Base-by-base conservation (phyloP, 208 protist genomes). In the Tritrichomonas musculus region DNA sequence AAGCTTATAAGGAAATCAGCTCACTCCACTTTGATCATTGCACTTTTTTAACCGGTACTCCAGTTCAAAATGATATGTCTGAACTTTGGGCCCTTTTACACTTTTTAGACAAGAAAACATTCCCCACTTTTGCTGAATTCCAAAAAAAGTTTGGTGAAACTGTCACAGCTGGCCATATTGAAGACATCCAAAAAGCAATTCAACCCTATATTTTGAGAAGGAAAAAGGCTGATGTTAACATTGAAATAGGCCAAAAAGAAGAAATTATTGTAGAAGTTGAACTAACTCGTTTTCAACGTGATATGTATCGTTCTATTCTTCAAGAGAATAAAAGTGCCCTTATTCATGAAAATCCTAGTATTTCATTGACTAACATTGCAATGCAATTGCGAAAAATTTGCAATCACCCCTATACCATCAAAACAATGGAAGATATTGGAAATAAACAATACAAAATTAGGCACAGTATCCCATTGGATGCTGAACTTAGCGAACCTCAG, bases 381-480 rank as follows among this genome's bases (percentile, higher is more conserved):
- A 95, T 95, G 93, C 94, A 96, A 93, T 93, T 96, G 53, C 39
- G 95, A 41, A 96, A 96, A 95, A 96, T 97, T 49, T 97, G 97
- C 92, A 98, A 98, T 94, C 98, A 99, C 94, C 98, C 98, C 0
- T 98, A 98, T 94, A 95, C 98, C 84, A 97, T 99, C 95, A 96
- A 98, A 72, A 97, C 97, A 57, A 97, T 95, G 20, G 97, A 99
- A 94, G 94, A 95, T n/a, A 33, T 13, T 27, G 49, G 39, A 20
- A 33, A 72, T 33, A 80, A 77, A 9, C 92, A 73, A 77, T 55
- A 49, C 72, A 84, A 25, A 97, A 98, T 93, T 93, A 99, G 0
- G 97, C 98, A 93, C 94, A 98, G 13, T 72, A 99, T 11, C 95
- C 95, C 41, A 96, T 97, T 27, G 98, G 39, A 88, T 25, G n/a